Percentiles rank a stretch among this genome's conserved stretches.
These are phyloP conservation scores for Durio zibethinus DNA, from an alignment of 345 rosid genomes.

Conservation along the genomic window DNA sequence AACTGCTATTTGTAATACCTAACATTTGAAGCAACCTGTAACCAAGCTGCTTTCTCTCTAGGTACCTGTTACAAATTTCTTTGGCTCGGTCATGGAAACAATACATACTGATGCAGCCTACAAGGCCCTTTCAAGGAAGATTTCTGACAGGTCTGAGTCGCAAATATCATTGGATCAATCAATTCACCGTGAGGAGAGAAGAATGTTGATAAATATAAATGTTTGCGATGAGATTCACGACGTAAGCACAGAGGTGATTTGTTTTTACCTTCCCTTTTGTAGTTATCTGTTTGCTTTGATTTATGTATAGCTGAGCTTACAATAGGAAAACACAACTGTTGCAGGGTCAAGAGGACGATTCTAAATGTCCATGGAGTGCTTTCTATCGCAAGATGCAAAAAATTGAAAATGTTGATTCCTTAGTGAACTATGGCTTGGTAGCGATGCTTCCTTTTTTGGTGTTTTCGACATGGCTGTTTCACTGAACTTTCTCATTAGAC, in stretches of 20 bases:
- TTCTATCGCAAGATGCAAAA: constrained; percentile 36
- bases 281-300: background rate
- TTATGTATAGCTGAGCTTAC: background rate
- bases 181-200: constrained; percentile 25
- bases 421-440: constrained; percentile 59
- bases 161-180: constrained; percentile 30
- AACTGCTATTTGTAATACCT: background rate
- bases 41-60: constrained; percentile 23
- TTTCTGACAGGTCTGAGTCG: constrained; percentile 25
- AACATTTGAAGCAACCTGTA: background rate
- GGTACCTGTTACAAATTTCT: constrained; percentile 96
- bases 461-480: background rate
- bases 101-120: constrained; percentile 78
- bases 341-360: constrained; percentile 52
- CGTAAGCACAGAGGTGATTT: constrained; percentile 34
- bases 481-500: background rate
- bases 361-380: constrained; percentile 29
- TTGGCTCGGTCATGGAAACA: constrained; percentile 90
- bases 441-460: constrained; percentile 41
- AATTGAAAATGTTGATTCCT: constrained; percentile 42
- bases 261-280: background rate
- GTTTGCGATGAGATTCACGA: constrained; percentile 19
- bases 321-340: constrained; percentile 13
- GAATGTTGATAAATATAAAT: constrained; percentile 19
- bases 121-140: constrained; percentile 35